Evolutionary conservation across 139 green algal genomes (phyloP), one percentile per base, ranked within the genome.

Genomic region (Closterium sp.): DNA sequence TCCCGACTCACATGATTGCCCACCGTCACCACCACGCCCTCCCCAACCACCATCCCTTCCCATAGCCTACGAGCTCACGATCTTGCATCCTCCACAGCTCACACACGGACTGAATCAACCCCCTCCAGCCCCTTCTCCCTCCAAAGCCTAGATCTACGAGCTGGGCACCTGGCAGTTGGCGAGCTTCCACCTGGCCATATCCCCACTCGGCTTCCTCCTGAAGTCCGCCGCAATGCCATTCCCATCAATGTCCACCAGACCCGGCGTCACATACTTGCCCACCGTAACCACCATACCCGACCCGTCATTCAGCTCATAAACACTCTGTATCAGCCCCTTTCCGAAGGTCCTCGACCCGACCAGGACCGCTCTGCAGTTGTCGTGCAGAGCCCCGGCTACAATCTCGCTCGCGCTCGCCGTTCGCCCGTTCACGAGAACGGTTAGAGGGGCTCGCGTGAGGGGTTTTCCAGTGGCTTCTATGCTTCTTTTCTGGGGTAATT

Each of bases 281-380:
- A 99, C 97, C 0, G 97, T 99, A 4, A 99, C 91, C 32, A 98
- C 96, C 84, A 99, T 94, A 0, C 97, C 97, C 33, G 93, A 97
- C 16, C 96, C 96, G 89, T 99, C 97, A 33, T 87, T 94, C n/a
- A 99, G 95, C 93, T 98, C 97, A 92, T 99, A 99, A 83, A 99
- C 97, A 85, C 92, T 96, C 95, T 99, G 98, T 84, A 99, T 90
- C 30, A 35, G 10, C 34, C 88, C 91, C 91, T 99, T 99, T 89
- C 98, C 98, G 90, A 98, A 99, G 4, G 98, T 99, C 19, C 94
- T 92, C 35, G 92, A 91, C 38, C 97, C 97, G 9, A 97, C 96
- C 25, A 99, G 94, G 69, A 98, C 95, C 0, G 96, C 98, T 8
- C 98, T 92, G 95, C 98, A 98, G 95, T 99, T 99, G 94, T 99